These are phyloP conservation scores for Alliaria petiolata DNA, from an alignment of 345 rosid genomes.

Conservation along the genomic window DNA sequence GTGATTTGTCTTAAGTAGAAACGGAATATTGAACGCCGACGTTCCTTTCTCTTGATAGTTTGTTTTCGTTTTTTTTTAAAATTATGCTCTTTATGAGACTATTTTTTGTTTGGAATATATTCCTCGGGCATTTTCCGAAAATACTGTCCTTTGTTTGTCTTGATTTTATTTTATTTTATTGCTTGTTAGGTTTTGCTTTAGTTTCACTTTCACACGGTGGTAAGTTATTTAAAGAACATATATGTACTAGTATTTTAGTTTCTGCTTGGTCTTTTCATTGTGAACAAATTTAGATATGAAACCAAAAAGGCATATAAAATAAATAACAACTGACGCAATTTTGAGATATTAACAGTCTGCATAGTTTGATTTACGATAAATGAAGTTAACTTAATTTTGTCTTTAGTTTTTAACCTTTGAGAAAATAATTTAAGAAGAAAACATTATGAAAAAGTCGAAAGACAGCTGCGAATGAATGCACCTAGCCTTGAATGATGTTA, in stretches of 20 bases:
- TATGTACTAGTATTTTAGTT: background rate
- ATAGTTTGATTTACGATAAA: background rate
- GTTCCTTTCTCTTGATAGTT: background rate
- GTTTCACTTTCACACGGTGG: conserved; percentile 11
- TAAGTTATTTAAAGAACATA: background rate
- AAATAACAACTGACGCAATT: background rate
- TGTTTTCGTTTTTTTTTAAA: background rate
- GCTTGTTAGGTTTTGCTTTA: conserved; percentile 9
- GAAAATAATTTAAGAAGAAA: background rate
- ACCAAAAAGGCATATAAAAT: background rate
- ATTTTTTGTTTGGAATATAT: conserved; percentile 26
- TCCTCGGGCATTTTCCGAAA: conserved; percentile 6
- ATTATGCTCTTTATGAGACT: background rate
- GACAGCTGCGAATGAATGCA: too few species aligned
- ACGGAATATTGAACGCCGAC: conserved; percentile 16
- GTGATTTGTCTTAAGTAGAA: conserved; percentile 15
- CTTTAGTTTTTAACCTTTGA: background rate
- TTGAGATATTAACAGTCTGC: background rate
- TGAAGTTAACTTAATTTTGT: background rate
- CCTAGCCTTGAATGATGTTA: too few species aligned
- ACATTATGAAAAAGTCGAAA: background rate
- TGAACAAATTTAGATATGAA: background rate
- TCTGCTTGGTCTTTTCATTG: background rate
- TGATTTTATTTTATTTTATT: background rate
- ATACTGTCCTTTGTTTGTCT: background rate